Conservation (phyloP, 768 basidiomycete species). For the Macrolepiota fuliginosa region DNA sequence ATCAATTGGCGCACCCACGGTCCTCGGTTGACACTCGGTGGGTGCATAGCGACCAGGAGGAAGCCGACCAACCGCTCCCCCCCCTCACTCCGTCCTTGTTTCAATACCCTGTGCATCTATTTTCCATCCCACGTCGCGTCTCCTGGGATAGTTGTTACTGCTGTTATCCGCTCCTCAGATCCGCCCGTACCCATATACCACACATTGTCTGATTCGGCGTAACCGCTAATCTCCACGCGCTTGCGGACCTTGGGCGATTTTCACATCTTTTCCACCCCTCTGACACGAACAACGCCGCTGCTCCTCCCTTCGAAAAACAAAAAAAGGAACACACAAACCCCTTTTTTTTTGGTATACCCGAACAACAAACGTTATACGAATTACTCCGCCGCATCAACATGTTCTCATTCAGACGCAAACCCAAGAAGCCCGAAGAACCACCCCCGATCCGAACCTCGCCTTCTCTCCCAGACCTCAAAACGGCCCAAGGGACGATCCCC, state of each 20-base stretch:
- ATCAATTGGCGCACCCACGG: not conserved
- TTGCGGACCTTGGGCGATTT: not conserved
- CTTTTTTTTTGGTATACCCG: too few species aligned
- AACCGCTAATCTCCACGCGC: not conserved
- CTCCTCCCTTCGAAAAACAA: too few species aligned
- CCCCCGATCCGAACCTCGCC: slow-evolving; percentile 68
- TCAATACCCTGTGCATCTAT: not conserved
- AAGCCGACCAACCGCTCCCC: not conserved
- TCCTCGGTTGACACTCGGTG: slow-evolving; percentile 4
- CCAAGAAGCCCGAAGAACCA: slow-evolving; percentile 47
- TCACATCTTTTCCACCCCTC: slow-evolving; percentile 11
- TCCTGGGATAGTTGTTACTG: not conserved
- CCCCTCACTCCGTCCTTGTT: not conserved
- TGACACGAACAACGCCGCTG: not conserved
- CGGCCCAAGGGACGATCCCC: slow-evolving; percentile 57
- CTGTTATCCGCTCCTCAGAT: not conserved
- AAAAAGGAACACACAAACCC: too few species aligned
- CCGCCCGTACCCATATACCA: slow-evolving; percentile 9
- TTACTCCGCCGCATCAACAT: slow-evolving; percentile 30
- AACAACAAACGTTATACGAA: too few species aligned
- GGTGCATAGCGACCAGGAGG: slow-evolving; percentile 12
- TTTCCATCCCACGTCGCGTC: not conserved
- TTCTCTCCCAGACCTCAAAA: slow-evolving; percentile 72
- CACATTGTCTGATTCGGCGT: not conserved
- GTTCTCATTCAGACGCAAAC: slow-evolving; percentile 77